Base-by-base conservation (phyloP, 2,329 filamentous ascomycete species). In the Sclerotinia trifoliorum region DNA sequence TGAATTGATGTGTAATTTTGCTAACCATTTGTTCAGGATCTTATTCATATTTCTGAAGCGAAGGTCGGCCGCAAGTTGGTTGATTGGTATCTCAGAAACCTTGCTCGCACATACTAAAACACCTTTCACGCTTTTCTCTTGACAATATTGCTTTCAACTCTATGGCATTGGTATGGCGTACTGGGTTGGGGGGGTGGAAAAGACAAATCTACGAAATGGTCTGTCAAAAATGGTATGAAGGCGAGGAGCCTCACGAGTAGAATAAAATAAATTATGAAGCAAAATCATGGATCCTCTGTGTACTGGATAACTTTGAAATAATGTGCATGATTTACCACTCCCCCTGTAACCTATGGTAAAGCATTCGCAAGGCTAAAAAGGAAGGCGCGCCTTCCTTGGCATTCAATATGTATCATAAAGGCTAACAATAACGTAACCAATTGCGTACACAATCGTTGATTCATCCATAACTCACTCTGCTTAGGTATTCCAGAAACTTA, bases 21-120 rank as follows among this genome's bases (percentile, higher is more conserved):
- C 73, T 78, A 73, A 78, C 49, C 26, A 52, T 21, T 51, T 19
- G 17, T 49, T 64, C 75, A 93, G 90, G 94, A 99, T 79, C 83
- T 99, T 77, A 99, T 99, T 80, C 95, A 99, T 82, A 95, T 99
- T 75, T 97, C 94, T 69, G 95, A 99, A 83, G 94, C 94, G 74
- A 99, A 99, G 89, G 93, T 97, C 70, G 95, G 95, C 78, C 88
- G 95, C 77, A 96, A 95, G 83, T 84, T 99, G 77, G 94, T 99
- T 73, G 95, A 99, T 82, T 99, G 95, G 95, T 99, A 99, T 81
- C 87, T 99, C 79, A 90, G 95, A 79, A 99, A 99, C 85, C 85
- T 99, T 78, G 92, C 94, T 70, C 90, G 95, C 80, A 96, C 94
- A 69, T 99, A 99, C 84, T 96, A 90, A 68, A 73, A 61, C 52